Base-by-base conservation (phyloP, 2,329 filamentous ascomycete species). In the Cladosporium sp. region DNA sequence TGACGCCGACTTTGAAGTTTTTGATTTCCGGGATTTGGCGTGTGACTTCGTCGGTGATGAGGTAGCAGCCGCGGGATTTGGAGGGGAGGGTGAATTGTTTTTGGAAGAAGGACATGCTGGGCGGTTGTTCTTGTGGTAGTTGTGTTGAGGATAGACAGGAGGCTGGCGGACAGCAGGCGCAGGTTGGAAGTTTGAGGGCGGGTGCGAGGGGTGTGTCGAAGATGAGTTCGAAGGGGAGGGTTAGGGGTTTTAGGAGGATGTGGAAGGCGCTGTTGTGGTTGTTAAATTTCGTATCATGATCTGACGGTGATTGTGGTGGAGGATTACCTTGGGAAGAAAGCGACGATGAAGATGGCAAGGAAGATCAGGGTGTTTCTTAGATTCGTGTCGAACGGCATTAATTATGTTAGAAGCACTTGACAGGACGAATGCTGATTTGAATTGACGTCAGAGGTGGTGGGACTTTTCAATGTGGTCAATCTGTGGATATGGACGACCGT, bases 21-120 rank as follows among this genome's bases (percentile, higher is more conserved):
- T 84, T 83, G 69, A 98, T 86, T 79, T 97, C 93, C 4, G 94
- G 93, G 0, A 98, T 81, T 66, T 88, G 82, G 58, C 83, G 81
- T 28, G 87, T 71, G 64, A 98, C 85, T 61, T 89, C 83, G 76
- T 93, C 88, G 59, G 94, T 97, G 73, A 98, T 85, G 66, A 98
- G 90, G 81, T 97, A 97, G 62, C 88, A 92, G 76, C 95, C 95
- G 67, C 93, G 89, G 53, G 88, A 86, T 75, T 87, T 86, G 23
- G 91, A 76, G 59, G 92, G 91, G 16, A 98, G 88, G 1, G 88
- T 87, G 80, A 98, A 88, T 59, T 89, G 86, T 78, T 95, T 97
- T 80, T 97, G 94, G 72, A 85, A 87, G 91, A 92, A 96, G 68
- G 88, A 84, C 86, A 77, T 77, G 69, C 58, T 63, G 65, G 49